Evolutionary conservation across 2,329 filamentous ascomycete species (phyloP), one percentile per base, ranked within the genome.

Genomic region (Arthrinium phaeospermum): DNA sequence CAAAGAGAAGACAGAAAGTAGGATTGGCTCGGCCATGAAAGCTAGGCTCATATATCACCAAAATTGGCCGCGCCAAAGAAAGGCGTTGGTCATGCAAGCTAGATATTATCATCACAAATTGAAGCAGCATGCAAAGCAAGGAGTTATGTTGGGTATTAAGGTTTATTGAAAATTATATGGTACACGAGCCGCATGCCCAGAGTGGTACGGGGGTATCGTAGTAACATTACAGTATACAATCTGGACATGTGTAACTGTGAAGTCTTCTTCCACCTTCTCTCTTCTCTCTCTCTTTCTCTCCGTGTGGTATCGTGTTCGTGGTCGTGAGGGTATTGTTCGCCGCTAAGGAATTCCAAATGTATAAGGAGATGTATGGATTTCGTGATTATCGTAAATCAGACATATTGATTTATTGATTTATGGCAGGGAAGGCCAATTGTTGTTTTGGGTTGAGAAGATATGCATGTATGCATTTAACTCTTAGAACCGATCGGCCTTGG

Each of bases 401-500:
- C 57, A 64, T 57, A 14, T 41, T 41, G 19, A 14, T 37, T n/a
- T 41, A 13, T 13, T 64, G 57, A 2, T 22, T 37, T 4, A n/a
- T 13, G 34, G 22, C 30, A 41, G 30, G 22, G 19, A 41, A 4
- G n/a, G 14, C 34, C 16, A 14, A 22, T 22, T 41, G 7, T n/a
- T 64, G 8, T 2, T 22, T n/a, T n/a, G 1, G 53, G 19, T 22
- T 4, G 41, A 19, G 10, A 41, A 13, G 34, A 7, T n/a, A 12
- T 64, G 57, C 22, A n/a, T 64, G 1, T 2, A 7, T 6, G 19
- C 19, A n/a, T n/a, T n/a, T 41, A 14, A 14, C 47, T 19, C 16
- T 44, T 70, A 70, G 47, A 70, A 70, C 68, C 68, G 45, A 47
- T 70, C 68, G 22, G 47, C 37, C 68, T 70, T 70, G 44, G 44